A percentile compares a stretch with the other conserved stretches of the same genome.
Evolutionary conservation across 768 basidiomycete species (phyloP).

Genomic region (Polyporus arcularius): DNA sequence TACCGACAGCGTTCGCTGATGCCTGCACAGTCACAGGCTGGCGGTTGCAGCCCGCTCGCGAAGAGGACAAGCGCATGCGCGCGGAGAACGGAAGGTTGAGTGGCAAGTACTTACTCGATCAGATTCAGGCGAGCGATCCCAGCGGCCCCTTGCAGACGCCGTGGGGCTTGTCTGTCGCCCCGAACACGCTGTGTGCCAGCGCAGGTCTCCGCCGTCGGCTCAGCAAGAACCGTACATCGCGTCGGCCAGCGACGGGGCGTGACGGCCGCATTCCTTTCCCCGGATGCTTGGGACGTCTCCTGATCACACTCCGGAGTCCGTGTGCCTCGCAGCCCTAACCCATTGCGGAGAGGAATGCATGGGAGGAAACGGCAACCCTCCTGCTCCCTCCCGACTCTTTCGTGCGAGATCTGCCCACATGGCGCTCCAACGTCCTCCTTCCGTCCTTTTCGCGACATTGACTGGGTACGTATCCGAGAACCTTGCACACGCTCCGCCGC

Average conservation of each 20-base stretch:
- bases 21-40: too few species aligned
- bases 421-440: background rate
- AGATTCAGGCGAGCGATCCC: too few species aligned
- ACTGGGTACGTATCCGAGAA: background rate
- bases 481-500: background rate
- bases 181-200: background rate
- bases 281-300: background rate
- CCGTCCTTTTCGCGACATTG: constrained; percentile 13
- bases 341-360: background rate
- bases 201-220: too few species aligned
- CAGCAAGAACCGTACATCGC: background rate
- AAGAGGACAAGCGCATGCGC: too few species aligned
- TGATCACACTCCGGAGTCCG: constrained; percentile 24
- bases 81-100: too few species aligned
- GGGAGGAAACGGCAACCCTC: background rate
- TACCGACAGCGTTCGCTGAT: too few species aligned
- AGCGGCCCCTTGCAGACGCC: too few species aligned
- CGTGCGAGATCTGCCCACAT: constrained; percentile 4
- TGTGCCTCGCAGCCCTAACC: constrained; percentile 31
- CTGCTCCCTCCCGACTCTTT: constrained; percentile 10
- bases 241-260: background rate
- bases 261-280: background rate
- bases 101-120: too few species aligned
- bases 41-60: too few species aligned
- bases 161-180: too few species aligned